Percentiles rank a stretch among this genome's conserved stretches.
phyloP scores from a whole-genome alignment of 768 basidiomycete genomes.

The Boletus barrowsii region DNA sequence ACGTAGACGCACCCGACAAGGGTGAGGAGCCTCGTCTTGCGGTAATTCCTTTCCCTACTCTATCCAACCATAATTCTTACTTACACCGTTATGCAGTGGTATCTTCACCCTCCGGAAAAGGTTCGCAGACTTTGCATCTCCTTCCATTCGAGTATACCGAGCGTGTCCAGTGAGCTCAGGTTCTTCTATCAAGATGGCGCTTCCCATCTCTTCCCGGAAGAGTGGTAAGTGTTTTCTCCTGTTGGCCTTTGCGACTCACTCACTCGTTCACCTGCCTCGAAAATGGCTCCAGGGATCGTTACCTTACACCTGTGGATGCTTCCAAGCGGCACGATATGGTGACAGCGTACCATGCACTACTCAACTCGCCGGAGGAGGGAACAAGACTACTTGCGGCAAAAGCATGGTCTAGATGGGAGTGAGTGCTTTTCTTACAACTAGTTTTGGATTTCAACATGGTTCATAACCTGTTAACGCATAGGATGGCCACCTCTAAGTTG shows the following conservation, averaged over 20 bases:
- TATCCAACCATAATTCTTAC: not conserved
- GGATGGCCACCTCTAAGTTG: slow-evolving; percentile 81
- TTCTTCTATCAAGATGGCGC: slow-evolving; percentile 93
- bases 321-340: slow-evolving; percentile 77
- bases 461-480: slow-evolving; percentile 26
- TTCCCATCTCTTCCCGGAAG: slow-evolving; percentile 81
- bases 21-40: slow-evolving; percentile 74
- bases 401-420: slow-evolving; percentile 93
- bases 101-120: slow-evolving; percentile 86
- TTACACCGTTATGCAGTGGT: slow-evolving; percentile 46
- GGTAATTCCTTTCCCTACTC: slow-evolving; percentile 39
- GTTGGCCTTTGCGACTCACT: not conserved
- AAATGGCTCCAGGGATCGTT: slow-evolving; percentile 66
- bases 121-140: slow-evolving; percentile 31
- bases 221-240: slow-evolving; percentile 54
- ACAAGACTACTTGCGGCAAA: slow-evolving; percentile 67
- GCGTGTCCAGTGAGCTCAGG: slow-evolving; percentile 56
- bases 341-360: slow-evolving; percentile 76
- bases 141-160: not conserved
- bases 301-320: slow-evolving; percentile 76
- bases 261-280: not conserved
- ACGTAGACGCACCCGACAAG: slow-evolving; percentile 72
- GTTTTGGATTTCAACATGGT: not conserved
- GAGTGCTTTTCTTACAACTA: slow-evolving; percentile 30
- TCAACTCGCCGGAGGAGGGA: slow-evolving; percentile 69